These are phyloP conservation scores for Gossypium herbaceum DNA, from an alignment of 345 rosid genomes.

Conservation along the genomic window DNA sequence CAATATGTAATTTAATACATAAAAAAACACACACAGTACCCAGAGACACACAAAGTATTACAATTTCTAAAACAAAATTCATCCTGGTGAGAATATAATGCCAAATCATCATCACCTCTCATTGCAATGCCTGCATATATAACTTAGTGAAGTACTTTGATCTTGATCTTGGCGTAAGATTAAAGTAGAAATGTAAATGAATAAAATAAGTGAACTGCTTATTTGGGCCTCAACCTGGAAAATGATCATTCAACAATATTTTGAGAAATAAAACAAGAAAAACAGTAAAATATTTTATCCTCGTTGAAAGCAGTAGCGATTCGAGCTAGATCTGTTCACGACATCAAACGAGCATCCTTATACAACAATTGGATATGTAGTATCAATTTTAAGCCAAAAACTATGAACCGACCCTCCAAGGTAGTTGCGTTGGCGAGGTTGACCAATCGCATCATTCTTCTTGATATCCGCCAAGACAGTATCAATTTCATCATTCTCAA, in stretches of 20 bases:
- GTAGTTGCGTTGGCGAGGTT: constrained; percentile 94
- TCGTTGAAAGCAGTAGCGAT: background rate
- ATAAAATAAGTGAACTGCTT: background rate
- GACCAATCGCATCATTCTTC: constrained; percentile 84
- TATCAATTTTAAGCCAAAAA: background rate
- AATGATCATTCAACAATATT: background rate
- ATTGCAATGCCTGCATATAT: too few relatives aligned
- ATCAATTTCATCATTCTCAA: constrained; percentile 81
- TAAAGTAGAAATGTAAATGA: background rate
- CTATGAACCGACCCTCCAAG: constrained; percentile 70
- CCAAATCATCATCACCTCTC: too few relatives aligned
- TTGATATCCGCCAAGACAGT: constrained; percentile 74
- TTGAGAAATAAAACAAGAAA: background rate
- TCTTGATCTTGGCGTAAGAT: background rate
- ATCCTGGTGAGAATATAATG: too few relatives aligned
- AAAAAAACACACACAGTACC: too few relatives aligned
- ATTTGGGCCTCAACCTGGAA: background rate
- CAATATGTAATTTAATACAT: too few relatives aligned
- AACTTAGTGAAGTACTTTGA: too few relatives aligned
- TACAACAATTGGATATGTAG: background rate
- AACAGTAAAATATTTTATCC: background rate
- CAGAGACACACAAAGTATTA: too few relatives aligned
- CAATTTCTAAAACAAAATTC: too few relatives aligned
- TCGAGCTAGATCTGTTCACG: constrained; percentile 1
- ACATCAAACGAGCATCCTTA: background rate